Evolutionary conservation across 2,329 filamentous ascomycete species (phyloP), one percentile per base, ranked within the genome.

Genomic region (Verticillium zaregamsianum): DNA sequence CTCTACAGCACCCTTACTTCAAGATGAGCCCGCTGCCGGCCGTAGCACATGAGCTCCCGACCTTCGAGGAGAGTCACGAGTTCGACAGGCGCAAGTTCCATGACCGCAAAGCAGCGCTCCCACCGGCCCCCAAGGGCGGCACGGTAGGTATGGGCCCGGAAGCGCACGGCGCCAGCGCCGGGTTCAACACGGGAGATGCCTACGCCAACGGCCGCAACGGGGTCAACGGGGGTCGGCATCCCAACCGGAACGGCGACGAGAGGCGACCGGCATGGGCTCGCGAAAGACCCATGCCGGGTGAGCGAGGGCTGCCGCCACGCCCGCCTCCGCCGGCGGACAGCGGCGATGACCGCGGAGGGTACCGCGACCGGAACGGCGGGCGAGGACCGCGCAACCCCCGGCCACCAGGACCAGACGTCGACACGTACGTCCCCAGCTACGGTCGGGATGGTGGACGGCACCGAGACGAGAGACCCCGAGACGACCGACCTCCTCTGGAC

Each of bases 11-110:
- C 70, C 88, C 92, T 1, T 99, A 97, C 75, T 98, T 99, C 79
- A 89, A 86, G 64, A 90, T 86, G 61, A 76, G 84, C 1, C 95
- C 95, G 4, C 80, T 90, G 5, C 95, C 95, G 9, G 88, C 93
- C 45, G 85, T 86, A 61, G 92, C 95, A 1, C 89, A 90, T 66
- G 93, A 98, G 58, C 84, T 99, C n/a, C 95, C 95, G 2, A 85
- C 80, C 17, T 98, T 97, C 70, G 92, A 96, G 72, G 94, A 97
- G 70, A 97, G 93, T 55, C 95, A 99, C 75, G 95, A 99, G 75
- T 81, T 98, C n/a, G 95, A 99, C 73, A 86, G 94, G 58, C 87
- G 93, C 73, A 96, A 94, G 76, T 94, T 93, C 68, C 90, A 96
- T 67, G 90, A 93, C 62, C 90, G 95, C 70, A 92, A 92, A 71